Percentiles rank a stretch among this genome's conserved stretches.
phyloP scores from a whole-genome alignment of 768 basidiomycete species.

The Rhizopogon vesiculosus region DNA sequence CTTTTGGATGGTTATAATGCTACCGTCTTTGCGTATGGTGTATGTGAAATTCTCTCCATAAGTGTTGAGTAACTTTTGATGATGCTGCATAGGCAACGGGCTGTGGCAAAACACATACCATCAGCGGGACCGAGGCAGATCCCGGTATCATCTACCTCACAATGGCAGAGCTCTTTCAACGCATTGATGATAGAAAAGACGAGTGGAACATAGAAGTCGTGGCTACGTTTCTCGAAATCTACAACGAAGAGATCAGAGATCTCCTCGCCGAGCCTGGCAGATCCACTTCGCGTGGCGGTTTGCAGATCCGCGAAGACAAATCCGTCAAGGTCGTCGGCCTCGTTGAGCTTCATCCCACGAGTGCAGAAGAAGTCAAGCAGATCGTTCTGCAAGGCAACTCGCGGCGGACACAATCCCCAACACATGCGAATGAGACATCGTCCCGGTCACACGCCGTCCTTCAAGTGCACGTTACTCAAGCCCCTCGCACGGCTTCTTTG shows the following conservation, averaged over 20 bases:
- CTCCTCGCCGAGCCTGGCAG: constrained; percentile 76
- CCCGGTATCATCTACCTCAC: constrained; percentile 95
- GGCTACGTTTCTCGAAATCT: constrained; percentile 97
- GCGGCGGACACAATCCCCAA: constrained; percentile 87
- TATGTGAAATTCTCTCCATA: constrained; percentile 36
- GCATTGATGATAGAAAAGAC: constrained; percentile 82
- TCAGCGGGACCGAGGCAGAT: constrained; percentile 84
- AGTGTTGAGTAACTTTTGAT: constrained; percentile 4
- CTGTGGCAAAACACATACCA: constrained; percentile 99
- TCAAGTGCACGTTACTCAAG: constrained; percentile 88
- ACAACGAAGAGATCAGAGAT: constrained; percentile 98
- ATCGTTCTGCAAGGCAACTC: constrained; percentile 88
- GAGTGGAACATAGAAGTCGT: constrained; percentile 84
- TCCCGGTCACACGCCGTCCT: constrained; percentile 98
- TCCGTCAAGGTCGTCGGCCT: constrained; percentile 87
- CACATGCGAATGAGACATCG: constrained; percentile 94
- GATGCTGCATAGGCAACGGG: constrained; percentile 80
- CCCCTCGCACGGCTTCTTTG: constrained; percentile 79
- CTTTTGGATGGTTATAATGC: constrained; percentile 94
- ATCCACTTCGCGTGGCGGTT: constrained; percentile 67
- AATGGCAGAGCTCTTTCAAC: constrained; percentile 94
- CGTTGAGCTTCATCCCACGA: constrained; percentile 72
- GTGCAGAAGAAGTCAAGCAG: constrained; percentile 90
- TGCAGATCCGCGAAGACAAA: constrained; percentile 93
- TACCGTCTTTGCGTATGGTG: constrained; percentile 98